Conservation (phyloP, 2,329 filamentous ascomycete genomes). For the Neonectria coccinea region DNA sequence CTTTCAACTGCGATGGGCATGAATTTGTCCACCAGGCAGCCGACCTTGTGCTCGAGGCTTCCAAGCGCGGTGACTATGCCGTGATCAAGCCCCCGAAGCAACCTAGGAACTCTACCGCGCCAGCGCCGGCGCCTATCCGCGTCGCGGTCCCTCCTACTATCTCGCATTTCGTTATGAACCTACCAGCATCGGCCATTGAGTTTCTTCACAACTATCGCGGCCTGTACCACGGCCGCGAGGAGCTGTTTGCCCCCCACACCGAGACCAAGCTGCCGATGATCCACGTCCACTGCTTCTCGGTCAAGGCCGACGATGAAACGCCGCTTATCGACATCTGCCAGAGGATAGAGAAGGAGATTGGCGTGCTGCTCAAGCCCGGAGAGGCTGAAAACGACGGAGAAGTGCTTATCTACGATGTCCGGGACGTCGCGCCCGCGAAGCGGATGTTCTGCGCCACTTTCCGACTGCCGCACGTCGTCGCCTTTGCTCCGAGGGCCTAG, state of each 20-base stretch:
- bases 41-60: slow-evolving; percentile 67
- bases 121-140: slow-evolving; percentile 52
- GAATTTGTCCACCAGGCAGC: slow-evolving; percentile 81
- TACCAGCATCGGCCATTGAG: slow-evolving; percentile 87
- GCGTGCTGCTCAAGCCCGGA: slow-evolving; percentile 55
- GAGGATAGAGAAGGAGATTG: slow-evolving; percentile 56
- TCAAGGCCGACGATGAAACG: slow-evolving; percentile 80
- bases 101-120: slow-evolving; percentile 53
- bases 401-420: slow-evolving; percentile 74
- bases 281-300: slow-evolving; percentile 94
- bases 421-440: slow-evolving; percentile 93
- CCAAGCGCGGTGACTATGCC: slow-evolving; percentile 63
- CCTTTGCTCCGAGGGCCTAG: slow-evolving; percentile 68
- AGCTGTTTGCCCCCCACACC: slow-evolving; percentile 72
- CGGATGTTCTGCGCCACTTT: slow-evolving; percentile 98
- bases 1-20: slow-evolving; percentile 86
- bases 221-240: slow-evolving; percentile 78
- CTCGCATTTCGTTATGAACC: slow-evolving; percentile 98
- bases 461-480: slow-evolving; percentile 83
- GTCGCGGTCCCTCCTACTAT: slow-evolving; percentile 78
- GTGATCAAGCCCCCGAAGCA: slow-evolving; percentile 59
- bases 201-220: slow-evolving; percentile 79
- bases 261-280: slow-evolving; percentile 77
- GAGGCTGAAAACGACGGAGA: slow-evolving; percentile 61
- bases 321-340: slow-evolving; percentile 64